Percentiles rank a stretch among this genome's conserved stretches.
phyloP scores from a whole-genome alignment of 805 yeast species.

The Debaryomyces prosopidis region DNA sequence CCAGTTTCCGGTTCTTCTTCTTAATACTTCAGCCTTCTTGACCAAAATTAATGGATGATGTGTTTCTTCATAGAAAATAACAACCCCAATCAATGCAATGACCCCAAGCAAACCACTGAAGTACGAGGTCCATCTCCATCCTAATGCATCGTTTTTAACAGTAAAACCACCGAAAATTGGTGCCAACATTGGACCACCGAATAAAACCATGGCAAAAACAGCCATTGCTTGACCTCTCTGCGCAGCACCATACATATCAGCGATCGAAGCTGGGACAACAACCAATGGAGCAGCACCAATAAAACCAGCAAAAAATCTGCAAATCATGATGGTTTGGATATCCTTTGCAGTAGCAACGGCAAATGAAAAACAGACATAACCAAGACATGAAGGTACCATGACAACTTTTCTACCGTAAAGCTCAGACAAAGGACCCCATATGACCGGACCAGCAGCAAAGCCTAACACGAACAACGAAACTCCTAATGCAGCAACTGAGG shows the following conservation, averaged over 20 bases:
- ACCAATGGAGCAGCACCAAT: conserved; percentile 81
- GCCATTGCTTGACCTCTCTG: conserved; percentile 74
- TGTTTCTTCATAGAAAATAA: conserved; percentile 31
- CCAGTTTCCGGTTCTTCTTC: conserved; percentile 30
- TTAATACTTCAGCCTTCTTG: conserved; percentile 21
- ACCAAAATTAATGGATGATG: conserved; percentile 29
- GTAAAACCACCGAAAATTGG: conserved; percentile 53
- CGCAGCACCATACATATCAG: conserved; percentile 67
- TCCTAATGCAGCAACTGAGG: conserved; percentile 65
- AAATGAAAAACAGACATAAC: conserved; percentile 40
- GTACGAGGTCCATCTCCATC: conserved; percentile 58
- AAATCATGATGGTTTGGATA: conserved; percentile 68
- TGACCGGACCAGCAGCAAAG: conserved; percentile 82
- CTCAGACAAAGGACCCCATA: conserved; percentile 87
- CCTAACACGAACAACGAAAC: conserved; percentile 80
- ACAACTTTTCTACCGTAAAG: conserved; percentile 69
- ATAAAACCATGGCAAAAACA: conserved; percentile 65
- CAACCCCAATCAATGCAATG: conserved; percentile 25
- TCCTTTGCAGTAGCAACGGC: conserved; percentile 75
- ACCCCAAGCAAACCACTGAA: conserved; percentile 37
- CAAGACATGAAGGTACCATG: conserved; percentile 46
- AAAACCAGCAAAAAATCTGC: conserved; percentile 75
- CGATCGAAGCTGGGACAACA: conserved; percentile 76
- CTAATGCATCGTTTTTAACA: conserved; percentile 20
- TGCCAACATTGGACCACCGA: conserved; percentile 70